A percentile compares a stretch with the other conserved stretches of the same genome.
These are phyloP conservation scores for Lactarius sp. DNA, from an alignment of 768 basidiomycete species.

Conservation along the genomic window DNA sequence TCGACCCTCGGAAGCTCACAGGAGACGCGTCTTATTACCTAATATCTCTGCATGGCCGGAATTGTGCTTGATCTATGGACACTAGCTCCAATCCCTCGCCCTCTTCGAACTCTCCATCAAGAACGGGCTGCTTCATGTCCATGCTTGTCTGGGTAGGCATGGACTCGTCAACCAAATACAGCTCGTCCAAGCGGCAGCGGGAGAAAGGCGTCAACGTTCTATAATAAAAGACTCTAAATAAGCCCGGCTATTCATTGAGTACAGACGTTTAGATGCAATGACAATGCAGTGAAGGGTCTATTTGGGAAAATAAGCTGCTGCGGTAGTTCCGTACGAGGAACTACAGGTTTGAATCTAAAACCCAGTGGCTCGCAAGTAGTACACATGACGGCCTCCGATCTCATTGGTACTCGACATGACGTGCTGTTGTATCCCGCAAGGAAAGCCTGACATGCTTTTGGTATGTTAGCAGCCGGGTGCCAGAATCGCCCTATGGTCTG, in stretches of 20 bases:
- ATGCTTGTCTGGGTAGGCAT: neutral
- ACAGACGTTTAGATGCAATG: neutral
- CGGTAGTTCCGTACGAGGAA: neutral
- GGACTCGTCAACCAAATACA: neutral
- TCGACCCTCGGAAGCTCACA: neutral
- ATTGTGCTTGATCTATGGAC: too few relatives aligned
- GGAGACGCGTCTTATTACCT: neutral
- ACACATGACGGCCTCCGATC: neutral
- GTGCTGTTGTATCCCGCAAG: neutral
- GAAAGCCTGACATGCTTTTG: neutral
- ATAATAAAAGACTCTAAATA: neutral
- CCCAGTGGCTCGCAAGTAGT: neutral
- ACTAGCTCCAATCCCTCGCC: too few relatives aligned
- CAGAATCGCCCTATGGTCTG: neutral
- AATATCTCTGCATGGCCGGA: neutral
- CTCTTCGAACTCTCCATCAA: too few relatives aligned
- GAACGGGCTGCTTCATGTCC: neutral
- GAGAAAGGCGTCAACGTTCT: neutral
- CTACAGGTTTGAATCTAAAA: neutral
- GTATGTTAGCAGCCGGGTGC: neutral
- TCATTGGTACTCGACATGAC: neutral
- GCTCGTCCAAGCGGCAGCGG: neutral
- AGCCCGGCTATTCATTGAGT: neutral
- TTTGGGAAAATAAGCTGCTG: neutral
- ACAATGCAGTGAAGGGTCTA: neutral